Base-by-base conservation (phyloP, 345 rosid genomes). In the Pistacia integerrima region DNA sequence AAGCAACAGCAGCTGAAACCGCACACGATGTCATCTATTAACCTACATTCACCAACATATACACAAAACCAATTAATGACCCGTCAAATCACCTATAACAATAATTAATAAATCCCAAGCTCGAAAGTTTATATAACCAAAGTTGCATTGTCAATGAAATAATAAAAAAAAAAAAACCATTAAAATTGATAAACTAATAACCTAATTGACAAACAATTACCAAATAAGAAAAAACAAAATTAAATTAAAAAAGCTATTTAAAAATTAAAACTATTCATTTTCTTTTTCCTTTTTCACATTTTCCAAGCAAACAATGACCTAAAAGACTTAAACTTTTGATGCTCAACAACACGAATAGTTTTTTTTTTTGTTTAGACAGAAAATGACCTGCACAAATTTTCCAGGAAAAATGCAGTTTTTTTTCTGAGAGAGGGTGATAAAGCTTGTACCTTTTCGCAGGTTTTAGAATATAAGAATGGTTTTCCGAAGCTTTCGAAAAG, bases 21-120 rank as follows among this genome's bases (percentile, higher is more conserved):
- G 61, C 64, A 70, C n/a, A 11, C 33, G 59, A 46, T 58, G 36
- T n/a, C 82, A 80, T 80, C 55, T 51, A 70, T 22, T 25, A n/a
- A 13, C 67, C 68, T 16, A 63, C 6, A 20, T 35, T 3, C 35
- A 25, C n/a, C 65, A 4, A 60, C 46, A 54, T 11, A 49, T 12
- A 66, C 1, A 46, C 13, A 48, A 12, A 58, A 17, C 8, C 20
- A 44, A 25, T 4, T 28, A 67, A 11, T 49, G 13, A 60, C 49
- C 11, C 28, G 6, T 4, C 5, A 41, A 41, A 41, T 8, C 3
- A 69, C 49, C 44, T 8, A 41, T 41, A 18, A n/a, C 48, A 12
- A 14, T 14, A 59, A 67, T 41, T 8, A 6, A 41, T 0, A 41
- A 4, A 41, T 41, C 6, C 44, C 8, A 8, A 35, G 30, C 58